phyloP scores from a whole-genome alignment of 768 basidiomycete species.

The Candolleomyces aberdarensis region DNA sequence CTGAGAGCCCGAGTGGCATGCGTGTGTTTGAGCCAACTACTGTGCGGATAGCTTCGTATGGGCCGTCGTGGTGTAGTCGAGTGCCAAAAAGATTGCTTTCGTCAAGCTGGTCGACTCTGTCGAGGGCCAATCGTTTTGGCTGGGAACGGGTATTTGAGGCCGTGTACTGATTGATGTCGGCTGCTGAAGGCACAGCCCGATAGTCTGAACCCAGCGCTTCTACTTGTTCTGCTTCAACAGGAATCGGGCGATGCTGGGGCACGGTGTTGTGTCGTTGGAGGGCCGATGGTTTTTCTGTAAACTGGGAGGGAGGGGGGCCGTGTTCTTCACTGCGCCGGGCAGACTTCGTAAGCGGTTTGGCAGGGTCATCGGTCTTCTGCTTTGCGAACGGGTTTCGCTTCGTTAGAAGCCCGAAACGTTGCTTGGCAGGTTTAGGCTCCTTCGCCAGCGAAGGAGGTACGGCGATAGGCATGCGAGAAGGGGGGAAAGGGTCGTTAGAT shows the following conservation, averaged over 20 bases:
- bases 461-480: constrained; percentile 1
- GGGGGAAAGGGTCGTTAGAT: neutral
- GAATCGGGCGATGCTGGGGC: neutral
- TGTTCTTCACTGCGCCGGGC: neutral
- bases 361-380: neutral
- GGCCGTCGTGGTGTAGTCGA: constrained; percentile 64
- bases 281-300: neutral
- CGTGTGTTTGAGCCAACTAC: constrained; percentile 15
- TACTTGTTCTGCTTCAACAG: neutral
- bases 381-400: neutral
- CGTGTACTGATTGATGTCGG: constrained; percentile 2
- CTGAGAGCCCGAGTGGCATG: constrained; percentile 20
- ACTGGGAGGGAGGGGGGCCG: neutral
- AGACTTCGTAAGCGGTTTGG: neutral
- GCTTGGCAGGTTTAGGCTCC: constrained; percentile 9
- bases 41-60: constrained; percentile 62
- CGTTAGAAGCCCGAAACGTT: constrained; percentile 12
- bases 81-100: constrained; percentile 68
- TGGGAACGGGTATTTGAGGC: neutral
- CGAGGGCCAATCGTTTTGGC: constrained; percentile 38
- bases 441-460: neutral
- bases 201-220: neutral
- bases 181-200: constrained; percentile 1
- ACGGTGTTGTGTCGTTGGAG: constrained; percentile 7
- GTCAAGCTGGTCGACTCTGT: constrained; percentile 77